Percentiles rank a stretch among this genome's conserved stretches.
Conservation (phyloP, 177 flowering plant species). For the Vitis hybrid region DNA sequence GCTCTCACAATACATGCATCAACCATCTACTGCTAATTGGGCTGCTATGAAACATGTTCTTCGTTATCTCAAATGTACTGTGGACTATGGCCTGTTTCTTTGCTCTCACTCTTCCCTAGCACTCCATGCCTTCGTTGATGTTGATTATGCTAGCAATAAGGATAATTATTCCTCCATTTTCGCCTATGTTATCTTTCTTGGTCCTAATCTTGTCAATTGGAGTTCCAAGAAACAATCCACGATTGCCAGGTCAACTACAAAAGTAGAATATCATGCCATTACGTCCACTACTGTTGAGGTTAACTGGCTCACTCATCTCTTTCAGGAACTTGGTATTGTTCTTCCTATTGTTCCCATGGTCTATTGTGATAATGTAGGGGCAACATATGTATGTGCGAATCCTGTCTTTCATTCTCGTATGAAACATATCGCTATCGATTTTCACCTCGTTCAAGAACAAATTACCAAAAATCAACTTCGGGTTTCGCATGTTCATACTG, state of each 20-base stretch:
- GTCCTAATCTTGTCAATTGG: not conserved
- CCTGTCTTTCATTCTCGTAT: slow-evolving; percentile 6
- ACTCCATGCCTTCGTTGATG: not conserved
- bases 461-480: no score
- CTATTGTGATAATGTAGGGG: slow-evolving; percentile 8
- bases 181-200: no score
- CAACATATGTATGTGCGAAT: not conserved
- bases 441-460: no score
- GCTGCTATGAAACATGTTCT: slow-evolving; percentile 1
- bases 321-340: not conserved
- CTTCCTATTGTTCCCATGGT: not conserved
- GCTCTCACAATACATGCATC: slow-evolving; percentile 18
- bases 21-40: slow-evolving; percentile 2
- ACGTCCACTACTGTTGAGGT: not conserved
- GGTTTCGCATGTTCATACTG: no score
- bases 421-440: no score
- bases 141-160: slow-evolving; percentile 1
- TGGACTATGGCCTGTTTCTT: slow-evolving; percentile 3
- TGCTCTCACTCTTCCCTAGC: not conserved
- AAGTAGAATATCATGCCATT: not conserved
- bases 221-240: no score
- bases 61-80: slow-evolving; percentile 5
- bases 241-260: no score
- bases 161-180: no score
- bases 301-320: not conserved